phyloP scores from a whole-genome alignment of 257 asterid genomes.

The Mitragyna speciosa region DNA sequence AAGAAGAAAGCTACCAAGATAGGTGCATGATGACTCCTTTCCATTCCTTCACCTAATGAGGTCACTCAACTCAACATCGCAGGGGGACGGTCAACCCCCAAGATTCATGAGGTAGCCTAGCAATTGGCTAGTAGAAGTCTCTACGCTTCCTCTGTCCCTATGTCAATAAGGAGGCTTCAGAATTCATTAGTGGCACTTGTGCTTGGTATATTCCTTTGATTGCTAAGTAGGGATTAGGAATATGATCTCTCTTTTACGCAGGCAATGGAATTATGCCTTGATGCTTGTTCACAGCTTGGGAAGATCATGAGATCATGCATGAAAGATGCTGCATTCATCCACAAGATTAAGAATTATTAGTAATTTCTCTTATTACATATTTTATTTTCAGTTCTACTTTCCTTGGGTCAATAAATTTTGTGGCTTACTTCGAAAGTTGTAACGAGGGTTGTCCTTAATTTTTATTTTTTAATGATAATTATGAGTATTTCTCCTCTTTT shows the following conservation, averaged over 20 bases:
- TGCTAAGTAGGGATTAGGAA: neutral
- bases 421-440: neutral
- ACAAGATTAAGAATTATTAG: constrained; percentile 30
- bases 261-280: constrained; percentile 89
- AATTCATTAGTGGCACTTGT: neutral
- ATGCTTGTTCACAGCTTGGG: constrained; percentile 87
- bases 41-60: constrained; percentile 91
- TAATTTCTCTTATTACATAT: neutral
- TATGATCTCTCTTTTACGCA: constrained; percentile 29
- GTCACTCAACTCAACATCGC: constrained; percentile 80
- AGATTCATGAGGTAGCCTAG: constrained; percentile 68
- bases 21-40: constrained; percentile 72
- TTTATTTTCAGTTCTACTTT: neutral
- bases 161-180: neutral
- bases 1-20: constrained; percentile 82
- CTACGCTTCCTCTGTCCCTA: neutral
- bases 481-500: constrained; percentile 1
- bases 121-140: no score
- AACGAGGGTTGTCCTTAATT: constrained; percentile 7
- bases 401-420: constrained; percentile 11
- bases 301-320: constrained; percentile 75
- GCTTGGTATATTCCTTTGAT: neutral
- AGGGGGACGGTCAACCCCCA: constrained; percentile 90
- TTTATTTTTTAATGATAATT: neutral
- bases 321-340: constrained; percentile 52